Evolutionary conservation across 2,329 filamentous ascomycete species (phyloP).

Genomic region (Cladosporium colombiae): DNA sequence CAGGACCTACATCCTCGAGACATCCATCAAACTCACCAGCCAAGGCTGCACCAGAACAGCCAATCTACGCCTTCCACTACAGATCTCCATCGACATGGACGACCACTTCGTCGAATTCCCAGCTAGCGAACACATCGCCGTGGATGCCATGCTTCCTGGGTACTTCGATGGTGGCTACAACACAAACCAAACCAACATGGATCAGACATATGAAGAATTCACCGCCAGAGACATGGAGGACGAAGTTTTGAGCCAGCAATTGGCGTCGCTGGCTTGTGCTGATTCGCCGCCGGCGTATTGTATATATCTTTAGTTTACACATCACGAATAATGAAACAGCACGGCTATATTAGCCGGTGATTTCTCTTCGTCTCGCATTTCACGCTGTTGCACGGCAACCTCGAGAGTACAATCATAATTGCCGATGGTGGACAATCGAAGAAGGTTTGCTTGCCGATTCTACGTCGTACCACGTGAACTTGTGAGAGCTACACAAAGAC

Average conservation of each 20-base stretch:
- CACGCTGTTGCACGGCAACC: neutral
- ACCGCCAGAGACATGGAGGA: neutral
- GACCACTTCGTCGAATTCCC: neutral
- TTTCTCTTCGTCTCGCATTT: neutral
- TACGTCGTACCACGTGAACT: too few species aligned
- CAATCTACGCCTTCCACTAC: neutral
- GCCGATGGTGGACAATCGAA: too few species aligned
- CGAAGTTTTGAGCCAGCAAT: neutral
- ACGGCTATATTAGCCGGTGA: neutral
- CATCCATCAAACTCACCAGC: neutral
- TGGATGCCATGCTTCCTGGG: neutral
- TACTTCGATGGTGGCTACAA: neutral
- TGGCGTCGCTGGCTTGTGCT: neutral
- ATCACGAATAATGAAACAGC: neutral
- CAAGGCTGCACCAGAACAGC: neutral
- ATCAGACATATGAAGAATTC: neutral
- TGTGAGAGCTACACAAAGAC: neutral
- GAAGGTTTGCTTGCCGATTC: neutral
- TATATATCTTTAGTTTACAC: neutral
- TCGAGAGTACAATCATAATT: too few species aligned
- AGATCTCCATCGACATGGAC: neutral
- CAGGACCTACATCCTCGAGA: neutral
- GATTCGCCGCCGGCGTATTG: neutral
- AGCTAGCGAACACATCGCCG: neutral
- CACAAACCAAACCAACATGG: neutral